A percentile compares a stretch with the other conserved stretches of the same genome.
phyloP scores from a whole-genome alignment of 2,329 filamentous ascomycete species.

The Stagonosporopsis cucurbitacearum region DNA sequence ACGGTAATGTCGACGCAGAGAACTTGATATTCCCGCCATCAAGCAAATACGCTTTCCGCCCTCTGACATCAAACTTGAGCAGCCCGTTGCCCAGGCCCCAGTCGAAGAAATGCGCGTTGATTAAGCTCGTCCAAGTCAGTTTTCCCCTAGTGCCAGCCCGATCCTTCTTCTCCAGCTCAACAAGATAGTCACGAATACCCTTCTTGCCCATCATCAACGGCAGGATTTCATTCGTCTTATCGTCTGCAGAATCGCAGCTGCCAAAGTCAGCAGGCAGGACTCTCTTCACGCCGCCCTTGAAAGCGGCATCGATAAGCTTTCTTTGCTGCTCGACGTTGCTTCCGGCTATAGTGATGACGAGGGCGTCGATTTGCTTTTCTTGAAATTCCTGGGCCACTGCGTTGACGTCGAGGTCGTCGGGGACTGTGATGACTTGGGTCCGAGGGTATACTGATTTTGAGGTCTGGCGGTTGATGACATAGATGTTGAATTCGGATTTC shows the following conservation, averaged over 20 bases:
- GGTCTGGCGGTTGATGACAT: slow-evolving; percentile 42
- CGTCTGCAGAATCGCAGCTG: slow-evolving; percentile 52
- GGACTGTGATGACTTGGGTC: slow-evolving; percentile 51
- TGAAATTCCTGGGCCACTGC: slow-evolving; percentile 49
- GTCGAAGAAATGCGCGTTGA: slow-evolving; percentile 68
- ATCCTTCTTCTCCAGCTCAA: slow-evolving; percentile 56
- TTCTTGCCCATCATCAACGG: slow-evolving; percentile 63
- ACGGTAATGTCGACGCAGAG: slow-evolving; percentile 59
- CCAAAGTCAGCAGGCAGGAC: slow-evolving; percentile 69
- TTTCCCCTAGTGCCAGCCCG: slow-evolving; percentile 37
- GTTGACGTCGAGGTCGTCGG: slow-evolving; percentile 46
- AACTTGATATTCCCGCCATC: slow-evolving; percentile 65
- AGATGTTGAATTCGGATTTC: slow-evolving; percentile 40
- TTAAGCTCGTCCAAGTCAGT: slow-evolving; percentile 67
- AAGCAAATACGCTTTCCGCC: slow-evolving; percentile 60
- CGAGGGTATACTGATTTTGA: slow-evolving; percentile 51
- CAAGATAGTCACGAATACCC: slow-evolving; percentile 48
- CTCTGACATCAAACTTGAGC: slow-evolving; percentile 60
- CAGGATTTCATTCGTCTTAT: slow-evolving; percentile 52
- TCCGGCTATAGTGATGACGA: slow-evolving; percentile 59
- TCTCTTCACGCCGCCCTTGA: slow-evolving; percentile 64
- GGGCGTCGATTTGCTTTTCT: slow-evolving; percentile 54
- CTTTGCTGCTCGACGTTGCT: slow-evolving; percentile 56
- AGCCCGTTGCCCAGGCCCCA: slow-evolving; percentile 59
- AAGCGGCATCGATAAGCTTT: slow-evolving; percentile 64